These are phyloP conservation scores for Zygosaccharomyces rouxii DNA, from an alignment of 805 yeast species.

Conservation along the genomic window DNA sequence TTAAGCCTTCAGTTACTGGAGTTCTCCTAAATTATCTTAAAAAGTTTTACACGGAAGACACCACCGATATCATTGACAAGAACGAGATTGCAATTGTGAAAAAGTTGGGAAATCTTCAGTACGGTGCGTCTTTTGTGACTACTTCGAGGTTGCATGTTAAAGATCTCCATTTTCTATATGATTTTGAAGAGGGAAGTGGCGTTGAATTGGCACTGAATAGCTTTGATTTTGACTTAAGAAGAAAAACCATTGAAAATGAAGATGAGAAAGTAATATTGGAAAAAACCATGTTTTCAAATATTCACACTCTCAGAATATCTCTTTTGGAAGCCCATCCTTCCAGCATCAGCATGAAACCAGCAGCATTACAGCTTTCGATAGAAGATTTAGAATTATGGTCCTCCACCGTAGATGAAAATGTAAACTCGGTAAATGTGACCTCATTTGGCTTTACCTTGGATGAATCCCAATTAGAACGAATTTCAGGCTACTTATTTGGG, in stretches of 20 bases:
- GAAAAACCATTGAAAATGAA: conserved; percentile 17
- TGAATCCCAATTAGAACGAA: conserved; percentile 37
- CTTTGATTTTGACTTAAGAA: conserved; percentile 24
- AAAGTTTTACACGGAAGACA: conserved; percentile 36
- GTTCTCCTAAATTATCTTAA: conserved; percentile 38
- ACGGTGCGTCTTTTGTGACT: conserved; percentile 12
- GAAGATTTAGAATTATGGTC: conserved; percentile 33
- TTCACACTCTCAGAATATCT: conserved; percentile 21
- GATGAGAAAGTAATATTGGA: conserved; percentile 16
- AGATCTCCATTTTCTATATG: conserved; percentile 24
- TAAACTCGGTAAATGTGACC: conserved; percentile 28
- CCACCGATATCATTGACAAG: conserved; percentile 54
- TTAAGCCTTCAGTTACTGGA: conserved; percentile 34
- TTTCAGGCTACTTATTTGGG: conserved; percentile 20
- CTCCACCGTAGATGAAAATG: conserved; percentile 17
- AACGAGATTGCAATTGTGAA: conserved; percentile 58
- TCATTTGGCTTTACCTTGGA: conserved; percentile 33
- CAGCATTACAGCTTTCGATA: conserved; percentile 25
- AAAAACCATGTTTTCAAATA: conserved; percentile 14
- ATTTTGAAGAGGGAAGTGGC: conserved; percentile 16
- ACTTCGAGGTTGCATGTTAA: conserved; percentile 19
- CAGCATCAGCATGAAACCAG: conserved; percentile 21
- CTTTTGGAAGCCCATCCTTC: conserved; percentile 9
- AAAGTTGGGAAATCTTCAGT: conserved; percentile 37
- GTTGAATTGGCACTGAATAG: conserved; percentile 21